phyloP scores from a whole-genome alignment of 2,329 filamentous ascomycete genomes.

The Pyricularia pennisetigena region DNA sequence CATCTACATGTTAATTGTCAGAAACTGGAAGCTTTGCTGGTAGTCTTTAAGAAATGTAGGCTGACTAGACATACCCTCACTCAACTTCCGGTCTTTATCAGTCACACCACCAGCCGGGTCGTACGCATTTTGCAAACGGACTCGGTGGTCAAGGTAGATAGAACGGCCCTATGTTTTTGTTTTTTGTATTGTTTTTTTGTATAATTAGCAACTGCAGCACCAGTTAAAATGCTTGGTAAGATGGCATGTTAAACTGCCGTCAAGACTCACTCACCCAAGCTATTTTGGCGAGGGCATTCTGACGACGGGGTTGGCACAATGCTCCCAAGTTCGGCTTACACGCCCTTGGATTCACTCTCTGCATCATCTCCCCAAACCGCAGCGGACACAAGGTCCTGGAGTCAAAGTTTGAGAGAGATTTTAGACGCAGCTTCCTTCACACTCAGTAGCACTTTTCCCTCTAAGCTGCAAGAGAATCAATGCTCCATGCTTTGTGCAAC shows the following conservation, averaged over 20 bases:
- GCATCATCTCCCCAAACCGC: not conserved
- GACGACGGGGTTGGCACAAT: not conserved
- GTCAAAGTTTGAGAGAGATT: not conserved
- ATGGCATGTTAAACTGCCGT: not conserved
- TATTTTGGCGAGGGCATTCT: not conserved
- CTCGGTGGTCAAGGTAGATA: conserved; percentile 14
- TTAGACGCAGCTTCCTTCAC: not conserved
- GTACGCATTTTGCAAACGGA: conserved; percentile 67
- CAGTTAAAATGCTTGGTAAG: not conserved
- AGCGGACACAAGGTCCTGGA: not conserved
- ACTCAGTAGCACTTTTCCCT: not conserved
- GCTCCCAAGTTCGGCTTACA: not conserved
- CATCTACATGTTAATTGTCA: conserved; percentile 31
- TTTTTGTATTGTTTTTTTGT: not conserved
- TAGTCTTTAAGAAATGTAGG: not conserved
- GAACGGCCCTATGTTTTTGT: not conserved
- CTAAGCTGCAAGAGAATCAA: not conserved
- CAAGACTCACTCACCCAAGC: not conserved
- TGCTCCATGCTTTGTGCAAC: not conserved
- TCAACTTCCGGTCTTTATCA: conserved; percentile 48
- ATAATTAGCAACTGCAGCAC: not conserved
- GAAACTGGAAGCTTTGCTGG: not conserved
- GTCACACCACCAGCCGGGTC: conserved; percentile 49
- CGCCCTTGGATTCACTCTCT: not conserved
- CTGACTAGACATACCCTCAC: conserved; percentile 34